Percentiles rank a stretch among this genome's conserved stretches.
Conservation (phyloP, 2,329 filamentous ascomycete genomes). For the Phaeosphaeria sp. region DNA sequence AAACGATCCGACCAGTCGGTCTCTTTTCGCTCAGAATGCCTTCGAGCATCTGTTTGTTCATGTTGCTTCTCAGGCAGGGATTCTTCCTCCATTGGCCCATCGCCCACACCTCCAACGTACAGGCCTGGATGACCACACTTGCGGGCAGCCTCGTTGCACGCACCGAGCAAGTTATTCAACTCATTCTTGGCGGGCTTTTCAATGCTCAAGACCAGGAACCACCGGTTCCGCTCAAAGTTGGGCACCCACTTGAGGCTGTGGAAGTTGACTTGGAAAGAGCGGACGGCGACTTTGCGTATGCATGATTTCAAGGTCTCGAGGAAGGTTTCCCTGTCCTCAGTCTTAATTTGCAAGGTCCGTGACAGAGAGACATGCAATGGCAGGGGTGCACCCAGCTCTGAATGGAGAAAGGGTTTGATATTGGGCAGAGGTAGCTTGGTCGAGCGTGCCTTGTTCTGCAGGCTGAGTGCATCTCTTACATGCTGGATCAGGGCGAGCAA, state of each 20-base stretch:
- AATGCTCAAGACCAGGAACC: slow-evolving; percentile 82
- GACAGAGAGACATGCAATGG: slow-evolving; percentile 94
- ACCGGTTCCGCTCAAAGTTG: slow-evolving; percentile 72
- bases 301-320: slow-evolving; percentile 61
- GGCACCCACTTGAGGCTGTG: slow-evolving; percentile 66
- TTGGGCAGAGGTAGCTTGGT: slow-evolving; percentile 39
- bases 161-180: slow-evolving; percentile 62
- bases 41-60: slow-evolving; percentile 16
- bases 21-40: slow-evolving; percentile 4
- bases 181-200: slow-evolving; percentile 41
- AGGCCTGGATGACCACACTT: slow-evolving; percentile 72
- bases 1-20: slow-evolving; percentile 66
- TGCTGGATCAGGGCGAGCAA: slow-evolving; percentile 38
- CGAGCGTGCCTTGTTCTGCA: slow-evolving; percentile 23
- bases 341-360: slow-evolving; percentile 75
- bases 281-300: slow-evolving; percentile 50
- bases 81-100: slow-evolving; percentile 35
- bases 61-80: slow-evolving; percentile 15
- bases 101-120: slow-evolving; percentile 59
- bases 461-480: slow-evolving; percentile 26
- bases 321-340: slow-evolving; percentile 74
- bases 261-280: slow-evolving; percentile 59
- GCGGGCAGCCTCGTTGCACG: slow-evolving; percentile 69
- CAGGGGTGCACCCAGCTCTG: slow-evolving; percentile 76
- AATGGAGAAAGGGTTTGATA: slow-evolving; percentile 74